Evolutionary conservation across 768 basidiomycete species (phyloP).

Genomic region (Macrolepiota fuliginosa): DNA sequence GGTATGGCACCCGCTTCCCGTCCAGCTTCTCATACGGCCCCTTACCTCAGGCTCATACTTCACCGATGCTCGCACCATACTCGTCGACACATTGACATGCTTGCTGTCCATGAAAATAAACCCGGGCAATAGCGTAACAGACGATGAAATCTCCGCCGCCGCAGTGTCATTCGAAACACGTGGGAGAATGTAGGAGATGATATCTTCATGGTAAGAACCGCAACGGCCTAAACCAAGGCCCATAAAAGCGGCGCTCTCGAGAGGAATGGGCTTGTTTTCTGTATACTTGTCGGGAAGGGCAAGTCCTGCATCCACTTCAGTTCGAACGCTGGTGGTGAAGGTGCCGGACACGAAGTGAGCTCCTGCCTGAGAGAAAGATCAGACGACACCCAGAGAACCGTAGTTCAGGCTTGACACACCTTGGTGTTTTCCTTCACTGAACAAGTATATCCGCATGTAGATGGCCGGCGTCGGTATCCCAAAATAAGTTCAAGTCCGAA

Average conservation of each 20-base stretch:
- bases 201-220: conserved; percentile 91
- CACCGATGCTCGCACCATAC: conserved; percentile 90
- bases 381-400: background rate
- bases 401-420: conserved; percentile 30
- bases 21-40: conserved; percentile 92
- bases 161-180: conserved; percentile 76
- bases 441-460: conserved; percentile 97
- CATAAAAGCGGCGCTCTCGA: conserved; percentile 87
- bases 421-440: conserved; percentile 96
- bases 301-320: conserved; percentile 90
- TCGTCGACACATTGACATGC: no score
- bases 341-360: conserved; percentile 82
- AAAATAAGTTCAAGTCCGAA: conserved; percentile 86
- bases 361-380: no score
- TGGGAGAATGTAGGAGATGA: conserved; percentile 75
- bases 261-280: conserved; percentile 77
- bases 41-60: conserved; percentile 55
- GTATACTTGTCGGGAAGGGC: conserved; percentile 90
- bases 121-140: conserved; percentile 86
- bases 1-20: no score
- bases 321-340: conserved; percentile 83
- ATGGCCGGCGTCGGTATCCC: conserved; percentile 95
- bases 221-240: conserved; percentile 93
- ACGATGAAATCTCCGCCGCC: conserved; percentile 85
- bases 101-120: conserved; percentile 96